These are phyloP conservation scores for Syzygium jambos DNA, from an alignment of 345 rosid genomes.

Conservation along the genomic window DNA sequence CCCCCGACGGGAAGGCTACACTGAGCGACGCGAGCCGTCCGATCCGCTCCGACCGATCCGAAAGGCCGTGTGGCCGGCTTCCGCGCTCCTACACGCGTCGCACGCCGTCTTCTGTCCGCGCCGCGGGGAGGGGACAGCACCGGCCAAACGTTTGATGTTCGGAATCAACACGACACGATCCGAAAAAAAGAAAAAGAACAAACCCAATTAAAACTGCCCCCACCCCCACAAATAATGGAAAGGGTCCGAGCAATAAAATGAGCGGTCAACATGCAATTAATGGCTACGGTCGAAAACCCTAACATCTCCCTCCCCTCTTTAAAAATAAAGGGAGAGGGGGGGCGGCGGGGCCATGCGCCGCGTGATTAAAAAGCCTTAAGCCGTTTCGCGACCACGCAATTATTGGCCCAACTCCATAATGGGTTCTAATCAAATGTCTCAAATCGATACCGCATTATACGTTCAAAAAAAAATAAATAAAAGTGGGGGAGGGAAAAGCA, in stretches of 20 bases:
- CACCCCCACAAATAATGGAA: background rate
- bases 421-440: background rate
- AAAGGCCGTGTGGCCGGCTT: background rate
- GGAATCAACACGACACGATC: background rate
- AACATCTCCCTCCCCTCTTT: background rate
- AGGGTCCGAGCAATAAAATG: no score
- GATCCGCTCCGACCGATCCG: conserved; percentile 6
- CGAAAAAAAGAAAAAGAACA: no score
- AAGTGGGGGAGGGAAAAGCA: background rate
- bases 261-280: background rate
- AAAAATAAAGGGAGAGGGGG: no score
- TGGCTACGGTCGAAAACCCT: background rate
- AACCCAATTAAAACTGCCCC: background rate
- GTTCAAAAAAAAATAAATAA: background rate
- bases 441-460: background rate
- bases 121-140: background rate
- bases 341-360: background rate
- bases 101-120: background rate
- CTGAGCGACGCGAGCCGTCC: background rate
- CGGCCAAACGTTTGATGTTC: background rate
- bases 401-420: background rate
- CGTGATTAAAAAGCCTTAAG: background rate
- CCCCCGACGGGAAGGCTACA: no score
- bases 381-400: background rate
- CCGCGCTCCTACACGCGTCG: background rate